These are phyloP conservation scores for Arxiozyma slooffiae DNA, from an alignment of 1,139 yeast genomes.

Conservation along the genomic window DNA sequence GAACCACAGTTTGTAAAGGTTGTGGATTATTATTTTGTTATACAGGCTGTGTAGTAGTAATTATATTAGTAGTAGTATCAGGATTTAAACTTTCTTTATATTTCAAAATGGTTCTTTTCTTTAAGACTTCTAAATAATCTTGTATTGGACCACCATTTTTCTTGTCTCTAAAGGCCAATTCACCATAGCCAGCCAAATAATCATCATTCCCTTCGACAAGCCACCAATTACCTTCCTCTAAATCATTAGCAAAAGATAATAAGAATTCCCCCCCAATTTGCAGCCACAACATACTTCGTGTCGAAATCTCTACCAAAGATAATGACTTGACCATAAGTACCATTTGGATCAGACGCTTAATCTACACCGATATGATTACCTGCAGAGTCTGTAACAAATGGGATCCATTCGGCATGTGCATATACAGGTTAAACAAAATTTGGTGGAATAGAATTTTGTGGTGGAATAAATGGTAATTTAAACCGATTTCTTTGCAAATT, in stretches of 20 bases:
- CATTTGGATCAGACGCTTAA: conserved; percentile 69
- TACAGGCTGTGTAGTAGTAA: not conserved
- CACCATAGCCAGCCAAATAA: conserved; percentile 61
- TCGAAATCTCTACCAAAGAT: conserved; percentile 86
- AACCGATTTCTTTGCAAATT: conserved; percentile 19
- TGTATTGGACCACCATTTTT: conserved; percentile 41
- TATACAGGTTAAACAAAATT: conserved; percentile 58
- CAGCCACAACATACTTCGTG: conserved; percentile 64
- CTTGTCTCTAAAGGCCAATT: conserved; percentile 53
- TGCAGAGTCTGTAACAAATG: conserved; percentile 73
- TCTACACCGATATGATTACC: conserved; percentile 90
- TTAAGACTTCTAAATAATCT: conserved; percentile 55
- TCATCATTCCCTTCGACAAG: conserved; percentile 49
- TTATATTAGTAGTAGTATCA: not conserved
- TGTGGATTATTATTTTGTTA: not conserved
- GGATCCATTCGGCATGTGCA: conserved; percentile 88
- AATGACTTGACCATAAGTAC: conserved; percentile 75
- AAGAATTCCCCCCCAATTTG: conserved; percentile 81
- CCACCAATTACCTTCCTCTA: conserved; percentile 68
- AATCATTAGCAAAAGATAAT: conserved; percentile 69
- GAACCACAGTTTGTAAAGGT: not conserved
- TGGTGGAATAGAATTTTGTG: conserved; percentile 68
- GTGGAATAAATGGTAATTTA: conserved; percentile 37
- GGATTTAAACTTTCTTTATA: not conserved
- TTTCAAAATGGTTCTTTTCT: conserved; percentile 33